Evolutionary conservation across 805 yeast species (phyloP), one percentile per base, ranked within the genome.

Genomic region (Candida ulmi): DNA sequence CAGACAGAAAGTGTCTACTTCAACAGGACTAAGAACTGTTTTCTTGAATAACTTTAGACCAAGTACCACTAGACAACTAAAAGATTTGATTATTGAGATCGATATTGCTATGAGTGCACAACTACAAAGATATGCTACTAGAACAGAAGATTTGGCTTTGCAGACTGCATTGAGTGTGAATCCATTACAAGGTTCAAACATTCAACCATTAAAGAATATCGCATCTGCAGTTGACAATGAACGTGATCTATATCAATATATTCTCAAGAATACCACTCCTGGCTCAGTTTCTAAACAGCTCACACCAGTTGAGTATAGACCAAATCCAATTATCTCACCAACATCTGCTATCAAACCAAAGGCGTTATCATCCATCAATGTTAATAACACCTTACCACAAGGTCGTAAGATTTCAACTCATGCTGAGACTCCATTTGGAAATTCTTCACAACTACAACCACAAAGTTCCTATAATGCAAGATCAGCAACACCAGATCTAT

Each of bases 31-130:
- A 49, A 83, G 93, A 59, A 81, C 78, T 48, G 90, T 83, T 41
- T 76, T 88, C 39, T 63, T 87, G 41, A 71, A 74, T 52, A 70
- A 74, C 17, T 83, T 83, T 55, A 75, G 99, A 50, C 99, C 98
- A 8, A 78, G 74, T 41, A 74, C 76, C 30, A 78, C 87, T 6
- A 74, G 76, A 43, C 80, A 78, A 46, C 69, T 93, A 44, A 84
- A 81, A 55, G 82, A 85, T 55, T 67, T 88, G 46, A 80, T 88
- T 41, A 67, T 90, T 46, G 97, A 91, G 61, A 72, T 87, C 56
- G 98, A 93, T 61, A 78, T 87, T 36, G 98, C 97, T 9, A 67
- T 91, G 71, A 78, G 87, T 45, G 77, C 90, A 37, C 96, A 91
- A 61, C 67, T 93, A 40, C 91, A 86, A 52, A 88, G 88, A 56